Base-by-base conservation (phyloP, 2,329 filamentous ascomycete species). In the Tolypocladium cylindrosporum region DNA sequence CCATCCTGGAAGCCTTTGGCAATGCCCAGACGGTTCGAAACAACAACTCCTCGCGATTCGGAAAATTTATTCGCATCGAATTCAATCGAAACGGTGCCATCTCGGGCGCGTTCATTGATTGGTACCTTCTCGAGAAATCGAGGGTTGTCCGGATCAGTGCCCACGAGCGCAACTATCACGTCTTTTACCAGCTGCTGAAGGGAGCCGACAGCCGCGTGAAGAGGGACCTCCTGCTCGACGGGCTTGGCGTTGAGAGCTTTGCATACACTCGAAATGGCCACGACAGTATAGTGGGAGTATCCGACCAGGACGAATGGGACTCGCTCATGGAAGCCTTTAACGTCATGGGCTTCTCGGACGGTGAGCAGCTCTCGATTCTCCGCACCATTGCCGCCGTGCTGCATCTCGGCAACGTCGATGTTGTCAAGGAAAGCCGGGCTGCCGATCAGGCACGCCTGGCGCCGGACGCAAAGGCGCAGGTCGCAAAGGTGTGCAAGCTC, bases 71-170 rank as follows among this genome's bases (percentile, higher is more conserved):
- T 69, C 84, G 95, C 55, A 99, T 99, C 68, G 91, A 97, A 69
- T 97, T 99, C 74, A 91, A 86, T 40, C 83, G 89, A 31, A 84
- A 84, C 41, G 95, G 95, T 36, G 89, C 94, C 57, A 99, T 99
- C 63, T 89, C 89, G 4, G 95, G 95, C 41, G 94, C 94, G 27
- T 97, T 91, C 74, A 97, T 99, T 63, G 92, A 99, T 71, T 99
- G 94, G 94, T 99, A 97, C 73, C 80, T 99, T 0, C 78, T 99
- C 16, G 94, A 99, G 69, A 99, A 99, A 73, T 99, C 94, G n/a
- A 85, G 94, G 65, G 94, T 99, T 9, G 93, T 99, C 24, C 87
- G 87, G 48, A 84, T 96, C 61, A 96, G 95, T 68, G 70, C 83
- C 0, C 89, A 91, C 58, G 94, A 99, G 75, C 86, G 94, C 57